Percentiles rank a stretch among this genome's conserved stretches.
These are phyloP conservation scores for Collybiopsis luxurians DNA, from an alignment of 768 basidiomycete species.

Conservation along the genomic window DNA sequence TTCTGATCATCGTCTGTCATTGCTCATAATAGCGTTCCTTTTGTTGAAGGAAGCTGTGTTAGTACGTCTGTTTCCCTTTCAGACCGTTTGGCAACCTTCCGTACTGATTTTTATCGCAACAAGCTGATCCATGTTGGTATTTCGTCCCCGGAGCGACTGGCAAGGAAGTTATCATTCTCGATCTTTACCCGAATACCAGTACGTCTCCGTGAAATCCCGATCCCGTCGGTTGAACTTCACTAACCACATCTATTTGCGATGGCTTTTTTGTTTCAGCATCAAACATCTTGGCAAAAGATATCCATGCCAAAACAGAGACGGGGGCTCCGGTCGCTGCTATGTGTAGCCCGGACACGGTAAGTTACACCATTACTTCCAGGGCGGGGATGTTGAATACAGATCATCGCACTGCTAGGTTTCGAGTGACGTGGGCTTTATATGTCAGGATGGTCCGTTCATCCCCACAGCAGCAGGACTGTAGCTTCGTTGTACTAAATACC, in stretches of 20 bases:
- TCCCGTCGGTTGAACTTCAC: no score
- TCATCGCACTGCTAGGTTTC: conserved; percentile 30
- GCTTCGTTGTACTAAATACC: not conserved
- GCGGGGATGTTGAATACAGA: no score
- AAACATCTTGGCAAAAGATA: conserved; percentile 48
- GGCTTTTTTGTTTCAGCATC: no score
- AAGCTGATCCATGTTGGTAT: conserved; percentile 58
- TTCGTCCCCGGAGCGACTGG: conserved; percentile 51
- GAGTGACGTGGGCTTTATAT: conserved; percentile 49
- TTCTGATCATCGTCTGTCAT: no score
- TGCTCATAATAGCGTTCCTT: conserved; percentile 34
- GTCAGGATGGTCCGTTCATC: conserved; percentile 44
- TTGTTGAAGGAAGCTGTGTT: conserved; percentile 58
- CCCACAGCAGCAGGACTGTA: conserved; percentile 23
- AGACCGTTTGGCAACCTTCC: no score
- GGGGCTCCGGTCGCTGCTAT: conserved; percentile 42
- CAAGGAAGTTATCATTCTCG: conserved; percentile 57
- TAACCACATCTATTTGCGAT: no score
- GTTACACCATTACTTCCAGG: conserved; percentile 13
- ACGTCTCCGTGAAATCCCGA: conserved; percentile 8
- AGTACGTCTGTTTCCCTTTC: not conserved
- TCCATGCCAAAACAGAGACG: conserved; percentile 45
- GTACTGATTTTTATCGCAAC: conserved; percentile 2
- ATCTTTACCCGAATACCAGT: conserved; percentile 57
- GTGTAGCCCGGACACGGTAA: conserved; percentile 52